These are phyloP conservation scores for Saitozyma podzolica DNA, from an alignment of 768 basidiomycete genomes.

Conservation along the genomic window DNA sequence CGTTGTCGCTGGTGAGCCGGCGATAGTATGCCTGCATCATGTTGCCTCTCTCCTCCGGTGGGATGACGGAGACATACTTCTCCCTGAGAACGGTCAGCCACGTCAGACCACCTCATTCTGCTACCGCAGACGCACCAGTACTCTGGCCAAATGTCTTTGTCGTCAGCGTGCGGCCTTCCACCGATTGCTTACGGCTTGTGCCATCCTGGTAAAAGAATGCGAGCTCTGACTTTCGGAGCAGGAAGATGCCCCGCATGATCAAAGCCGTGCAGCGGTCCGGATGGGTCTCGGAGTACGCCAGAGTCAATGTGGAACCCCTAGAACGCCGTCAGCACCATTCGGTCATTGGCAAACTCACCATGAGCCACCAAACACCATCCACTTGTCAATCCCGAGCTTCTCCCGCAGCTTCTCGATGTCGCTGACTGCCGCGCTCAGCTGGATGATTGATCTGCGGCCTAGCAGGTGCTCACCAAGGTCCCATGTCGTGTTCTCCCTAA, in stretches of 20 bases:
- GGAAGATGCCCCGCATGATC: conserved; percentile 82
- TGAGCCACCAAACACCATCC: conserved; percentile 93
- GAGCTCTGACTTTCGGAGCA: conserved; percentile 77
- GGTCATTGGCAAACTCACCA: conserved; percentile 62
- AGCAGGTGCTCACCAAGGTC: conserved; percentile 57
- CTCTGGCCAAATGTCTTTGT: conserved; percentile 64
- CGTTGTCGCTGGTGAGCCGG: conserved; percentile 71
- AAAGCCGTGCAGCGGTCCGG: conserved; percentile 77
- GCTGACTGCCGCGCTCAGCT: conserved; percentile 58
- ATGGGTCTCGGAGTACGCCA: conserved; percentile 84
- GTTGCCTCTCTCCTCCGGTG: conserved; percentile 74
- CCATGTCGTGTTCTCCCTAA: conserved; percentile 91
- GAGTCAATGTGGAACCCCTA: conserved; percentile 74
- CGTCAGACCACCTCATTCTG: background rate
- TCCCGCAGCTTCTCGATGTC: conserved; percentile 82
- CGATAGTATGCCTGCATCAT: conserved; percentile 80
- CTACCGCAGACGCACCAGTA: conserved; percentile 67
- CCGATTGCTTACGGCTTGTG: conserved; percentile 47
- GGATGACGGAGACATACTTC: conserved; percentile 75
- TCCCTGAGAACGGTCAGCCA: conserved; percentile 60
- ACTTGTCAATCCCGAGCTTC: conserved; percentile 74
- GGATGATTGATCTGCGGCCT: background rate
- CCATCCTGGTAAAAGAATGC: conserved; percentile 92
- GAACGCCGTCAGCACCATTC: conserved; percentile 41
- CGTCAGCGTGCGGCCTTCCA: background rate